A percentile compares a stretch with the other conserved stretches of the same genome.
Conservation (phyloP, 257 asterid species). For the Orobanche coerulescens region DNA sequence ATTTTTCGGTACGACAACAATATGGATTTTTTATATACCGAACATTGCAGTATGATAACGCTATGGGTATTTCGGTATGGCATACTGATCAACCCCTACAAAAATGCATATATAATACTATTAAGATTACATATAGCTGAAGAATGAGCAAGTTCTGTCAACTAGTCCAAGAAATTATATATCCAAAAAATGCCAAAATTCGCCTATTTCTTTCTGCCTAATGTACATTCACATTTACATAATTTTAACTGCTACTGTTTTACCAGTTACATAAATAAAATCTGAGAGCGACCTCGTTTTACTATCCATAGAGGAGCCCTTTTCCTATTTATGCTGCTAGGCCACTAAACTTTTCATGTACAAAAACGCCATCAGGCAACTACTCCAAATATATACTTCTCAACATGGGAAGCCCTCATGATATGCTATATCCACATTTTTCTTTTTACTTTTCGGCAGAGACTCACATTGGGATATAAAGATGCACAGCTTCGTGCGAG, state of each 20-base stretch:
- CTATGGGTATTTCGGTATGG: too few species aligned
- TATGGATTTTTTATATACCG: too few species aligned
- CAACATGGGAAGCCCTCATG: not conserved
- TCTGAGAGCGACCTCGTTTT: conserved; percentile 24
- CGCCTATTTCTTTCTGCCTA: conserved; percentile 21
- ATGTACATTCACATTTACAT: conserved; percentile 27
- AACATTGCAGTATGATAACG: too few species aligned
- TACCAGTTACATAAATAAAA: conserved; percentile 16
- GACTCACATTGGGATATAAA: conserved; percentile 18
- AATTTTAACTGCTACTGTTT: not conserved
- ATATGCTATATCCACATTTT: conserved; percentile 17
- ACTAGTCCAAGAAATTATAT: too few species aligned
- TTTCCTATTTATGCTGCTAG: conserved; percentile 14
- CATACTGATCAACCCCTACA: too few species aligned
- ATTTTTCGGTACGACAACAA: too few species aligned
- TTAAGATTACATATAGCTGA: too few species aligned
- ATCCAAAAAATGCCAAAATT: not conserved
- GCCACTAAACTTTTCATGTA: conserved; percentile 37
- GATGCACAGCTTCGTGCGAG: not conserved
- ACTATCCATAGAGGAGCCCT: conserved; percentile 19
- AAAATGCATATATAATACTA: too few species aligned
- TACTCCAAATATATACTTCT: conserved; percentile 17
- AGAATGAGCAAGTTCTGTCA: too few species aligned
- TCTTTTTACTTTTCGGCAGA: conserved; percentile 1
- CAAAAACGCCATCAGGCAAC: conserved; percentile 20